These are phyloP conservation scores for Hemileccinum impolitum DNA, from an alignment of 768 basidiomycete genomes.

Conservation along the genomic window DNA sequence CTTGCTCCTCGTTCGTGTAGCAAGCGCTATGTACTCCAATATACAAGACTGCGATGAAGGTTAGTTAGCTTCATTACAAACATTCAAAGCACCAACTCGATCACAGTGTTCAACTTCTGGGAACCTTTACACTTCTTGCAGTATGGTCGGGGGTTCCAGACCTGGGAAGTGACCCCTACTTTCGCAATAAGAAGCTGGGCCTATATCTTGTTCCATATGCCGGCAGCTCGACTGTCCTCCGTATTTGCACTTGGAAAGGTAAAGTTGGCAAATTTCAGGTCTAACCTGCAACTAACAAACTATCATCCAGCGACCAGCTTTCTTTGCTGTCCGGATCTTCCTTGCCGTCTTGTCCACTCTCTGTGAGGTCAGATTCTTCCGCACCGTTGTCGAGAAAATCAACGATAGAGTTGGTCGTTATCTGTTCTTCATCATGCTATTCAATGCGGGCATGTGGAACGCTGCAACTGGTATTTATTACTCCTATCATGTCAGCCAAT, in stretches of 20 bases:
- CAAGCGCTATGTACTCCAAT: constrained; percentile 91
- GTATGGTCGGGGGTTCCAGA: constrained; percentile 88
- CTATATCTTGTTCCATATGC: constrained; percentile 80
- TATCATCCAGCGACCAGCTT: constrained; percentile 67
- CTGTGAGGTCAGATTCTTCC: constrained; percentile 81
- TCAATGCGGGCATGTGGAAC: constrained; percentile 94
- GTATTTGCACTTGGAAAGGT: constrained; percentile 73
- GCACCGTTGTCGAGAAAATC: constrained; percentile 73
- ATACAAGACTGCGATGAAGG: constrained; percentile 98
- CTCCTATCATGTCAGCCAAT: neutral
- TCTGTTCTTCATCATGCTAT: constrained; percentile 78
- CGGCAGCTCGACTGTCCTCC: constrained; percentile 59
- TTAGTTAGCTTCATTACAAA: constrained; percentile 26
- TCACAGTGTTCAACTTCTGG: constrained; percentile 97
- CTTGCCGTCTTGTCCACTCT: constrained; percentile 70
- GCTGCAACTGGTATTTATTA: constrained; percentile 64
- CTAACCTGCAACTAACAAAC: constrained; percentile 12
- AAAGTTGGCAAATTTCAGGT: constrained; percentile 13
- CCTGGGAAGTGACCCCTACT: constrained; percentile 92
- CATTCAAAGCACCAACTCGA: neutral
- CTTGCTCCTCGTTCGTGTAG: constrained; percentile 73
- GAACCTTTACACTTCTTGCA: constrained; percentile 94
- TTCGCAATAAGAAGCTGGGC: constrained; percentile 96
- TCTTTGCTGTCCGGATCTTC: constrained; percentile 84
- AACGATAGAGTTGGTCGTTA: constrained; percentile 94